A percentile compares a stretch with the other conserved stretches of the same genome.
Conservation (phyloP, 1,284 basidiomycete genomes). For the Pseudozyma sp. region DNA sequence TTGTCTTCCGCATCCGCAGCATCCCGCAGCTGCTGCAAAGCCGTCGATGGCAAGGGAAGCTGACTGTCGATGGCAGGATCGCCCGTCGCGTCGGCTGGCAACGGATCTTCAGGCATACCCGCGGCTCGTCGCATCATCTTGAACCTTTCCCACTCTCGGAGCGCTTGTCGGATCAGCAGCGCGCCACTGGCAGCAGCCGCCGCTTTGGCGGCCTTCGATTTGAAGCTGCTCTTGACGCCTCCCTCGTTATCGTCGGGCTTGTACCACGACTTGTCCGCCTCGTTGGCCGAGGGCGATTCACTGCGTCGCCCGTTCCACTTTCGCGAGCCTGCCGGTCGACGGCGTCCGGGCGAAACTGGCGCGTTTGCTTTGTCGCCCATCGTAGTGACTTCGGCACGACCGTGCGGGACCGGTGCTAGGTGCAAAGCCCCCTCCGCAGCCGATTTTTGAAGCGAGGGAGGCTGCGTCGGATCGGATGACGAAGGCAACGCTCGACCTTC, state of each 20-base stretch:
- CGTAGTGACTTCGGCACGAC: slow-evolving; percentile 1
- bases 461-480: slow-evolving; percentile 4
- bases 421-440: slow-evolving; percentile 23
- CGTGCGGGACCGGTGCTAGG: slow-evolving; percentile 4
- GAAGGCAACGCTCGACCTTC: slow-evolving; percentile 15
- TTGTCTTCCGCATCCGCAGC: slow-evolving; percentile 50
- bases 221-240: slow-evolving; percentile 18
- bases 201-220: slow-evolving; percentile 23
- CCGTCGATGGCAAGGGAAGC: slow-evolving; percentile 18
- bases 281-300: slow-evolving; percentile 20
- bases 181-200: slow-evolving; percentile 46
- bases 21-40: slow-evolving; percentile 27
- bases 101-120: slow-evolving; percentile 50
- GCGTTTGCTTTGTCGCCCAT: slow-evolving; percentile 30
- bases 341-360: slow-evolving; percentile 13
- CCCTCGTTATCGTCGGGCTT: slow-evolving; percentile 30
- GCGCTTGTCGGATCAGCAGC: slow-evolving; percentile 39
- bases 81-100: slow-evolving; percentile 42
- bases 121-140: slow-evolving; percentile 47
- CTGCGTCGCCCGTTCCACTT: slow-evolving; percentile 38
- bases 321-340: slow-evolving; percentile 23
- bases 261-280: slow-evolving; percentile 27
- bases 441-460: slow-evolving; percentile 24
- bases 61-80: slow-evolving; percentile 34
- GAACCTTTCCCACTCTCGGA: slow-evolving; percentile 56